These are phyloP conservation scores for Backusella macrospora DNA, from an alignment of 192 early-diverging fungal genomes.

Conservation along the genomic window DNA sequence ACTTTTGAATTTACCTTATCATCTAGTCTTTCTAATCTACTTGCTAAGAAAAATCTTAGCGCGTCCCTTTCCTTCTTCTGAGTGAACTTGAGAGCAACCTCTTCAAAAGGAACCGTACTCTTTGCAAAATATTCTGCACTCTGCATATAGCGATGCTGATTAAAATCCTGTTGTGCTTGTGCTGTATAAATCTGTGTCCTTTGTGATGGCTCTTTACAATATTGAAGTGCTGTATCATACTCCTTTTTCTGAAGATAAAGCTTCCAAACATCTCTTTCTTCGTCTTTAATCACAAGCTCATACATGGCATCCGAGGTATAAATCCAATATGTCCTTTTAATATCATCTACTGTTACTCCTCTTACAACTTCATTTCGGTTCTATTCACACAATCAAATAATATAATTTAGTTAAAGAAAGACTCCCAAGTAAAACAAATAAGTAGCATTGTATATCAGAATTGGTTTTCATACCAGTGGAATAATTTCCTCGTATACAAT, in stretches of 20 bases:
- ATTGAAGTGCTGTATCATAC: slow-evolving; percentile 80
- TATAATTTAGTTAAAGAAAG: neutral
- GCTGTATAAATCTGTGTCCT: slow-evolving; percentile 75
- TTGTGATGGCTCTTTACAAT: slow-evolving; percentile 74
- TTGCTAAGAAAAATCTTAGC: slow-evolving; percentile 75
- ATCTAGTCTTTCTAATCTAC: slow-evolving; percentile 71
- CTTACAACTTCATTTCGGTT: slow-evolving; percentile 50
- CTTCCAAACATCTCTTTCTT: slow-evolving; percentile 94
- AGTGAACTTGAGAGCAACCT: slow-evolving; percentile 84
- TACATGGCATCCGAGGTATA: slow-evolving; percentile 81
- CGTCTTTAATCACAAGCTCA: slow-evolving; percentile 87
- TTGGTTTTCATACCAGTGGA: slow-evolving; percentile 55
- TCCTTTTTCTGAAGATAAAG: slow-evolving; percentile 80
- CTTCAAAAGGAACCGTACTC: slow-evolving; percentile 81
- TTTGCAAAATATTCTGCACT: slow-evolving; percentile 90
- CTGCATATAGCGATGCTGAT: slow-evolving; percentile 67
- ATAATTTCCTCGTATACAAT: slow-evolving; percentile 83
- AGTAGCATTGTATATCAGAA: neutral
- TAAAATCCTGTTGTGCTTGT: slow-evolving; percentile 87
- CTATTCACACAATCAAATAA: neutral
- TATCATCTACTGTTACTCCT: slow-evolving; percentile 71
- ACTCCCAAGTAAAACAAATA: neutral
- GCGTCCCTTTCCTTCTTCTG: slow-evolving; percentile 71
- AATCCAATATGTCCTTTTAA: slow-evolving; percentile 90
- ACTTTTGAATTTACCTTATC: slow-evolving; percentile 49